Percentiles rank a stretch among this genome's conserved stretches.
Conservation (phyloP, 1,139 yeast species). For the Yamadazyma siamensis region DNA sequence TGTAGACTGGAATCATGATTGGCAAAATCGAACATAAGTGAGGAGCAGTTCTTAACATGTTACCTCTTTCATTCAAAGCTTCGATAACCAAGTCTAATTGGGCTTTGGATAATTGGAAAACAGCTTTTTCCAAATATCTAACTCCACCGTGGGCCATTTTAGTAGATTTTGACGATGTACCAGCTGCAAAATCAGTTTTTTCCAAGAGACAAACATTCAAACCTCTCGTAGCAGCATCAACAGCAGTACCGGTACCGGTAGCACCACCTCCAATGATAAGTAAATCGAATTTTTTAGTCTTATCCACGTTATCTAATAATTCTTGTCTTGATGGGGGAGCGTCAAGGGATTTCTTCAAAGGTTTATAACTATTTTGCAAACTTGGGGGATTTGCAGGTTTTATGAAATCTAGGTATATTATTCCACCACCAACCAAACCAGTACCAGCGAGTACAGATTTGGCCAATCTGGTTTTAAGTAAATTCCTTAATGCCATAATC, state of each 20-base stretch:
- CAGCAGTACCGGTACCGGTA: slow-evolving; percentile 89
- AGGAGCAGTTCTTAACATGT: slow-evolving; percentile 89
- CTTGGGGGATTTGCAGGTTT: slow-evolving; percentile 32
- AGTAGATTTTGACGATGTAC: slow-evolving; percentile 93
- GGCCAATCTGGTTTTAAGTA: slow-evolving; percentile 21
- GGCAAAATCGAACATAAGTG: slow-evolving; percentile 86
- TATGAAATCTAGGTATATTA: slow-evolving; percentile 43
- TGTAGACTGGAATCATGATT: slow-evolving; percentile 91
- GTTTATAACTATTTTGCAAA: slow-evolving; percentile 31
- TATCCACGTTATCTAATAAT: slow-evolving; percentile 29
- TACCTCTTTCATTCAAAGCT: slow-evolving; percentile 89
- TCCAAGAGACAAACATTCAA: slow-evolving; percentile 85
- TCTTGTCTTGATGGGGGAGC: slow-evolving; percentile 37
- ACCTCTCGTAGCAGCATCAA: slow-evolving; percentile 90
- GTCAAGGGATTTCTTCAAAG: slow-evolving; percentile 31
- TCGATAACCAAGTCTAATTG: slow-evolving; percentile 92
- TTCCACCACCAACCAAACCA: slow-evolving; percentile 34
- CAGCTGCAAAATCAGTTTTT: slow-evolving; percentile 84
- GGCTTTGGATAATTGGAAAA: slow-evolving; percentile 84
- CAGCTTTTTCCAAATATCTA: slow-evolving; percentile 90
- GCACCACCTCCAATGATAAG: slow-evolving; percentile 95
- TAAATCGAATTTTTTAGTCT: slow-evolving; percentile 63
- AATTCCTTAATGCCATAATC: slow-evolving; percentile 3
- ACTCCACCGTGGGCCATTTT: slow-evolving; percentile 99
- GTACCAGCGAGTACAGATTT: slow-evolving; percentile 34